Conservation (phyloP, 768 basidiomycete species). For the Hygrophorus pudorinus region DNA sequence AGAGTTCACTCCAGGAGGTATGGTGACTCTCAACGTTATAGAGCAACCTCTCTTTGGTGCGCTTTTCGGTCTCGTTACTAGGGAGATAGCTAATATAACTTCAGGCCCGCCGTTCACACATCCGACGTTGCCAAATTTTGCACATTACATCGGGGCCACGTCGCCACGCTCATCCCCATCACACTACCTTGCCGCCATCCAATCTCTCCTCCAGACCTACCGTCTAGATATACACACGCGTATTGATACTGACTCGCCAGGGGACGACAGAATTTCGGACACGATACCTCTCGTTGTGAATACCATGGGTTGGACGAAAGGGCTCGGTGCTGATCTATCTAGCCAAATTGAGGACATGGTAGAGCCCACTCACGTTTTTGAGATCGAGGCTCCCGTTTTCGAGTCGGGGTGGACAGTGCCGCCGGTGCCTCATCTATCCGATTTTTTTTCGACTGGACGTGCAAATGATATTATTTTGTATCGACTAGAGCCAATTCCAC, state of each 20-base stretch:
- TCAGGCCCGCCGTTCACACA: conserved; percentile 87
- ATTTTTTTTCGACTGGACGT: background rate
- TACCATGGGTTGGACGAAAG: conserved; percentile 96
- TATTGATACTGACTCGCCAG: conserved; percentile 12
- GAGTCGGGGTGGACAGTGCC: conserved; percentile 9
- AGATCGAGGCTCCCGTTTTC: conserved; percentile 26
- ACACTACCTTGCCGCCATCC: conserved; percentile 62
- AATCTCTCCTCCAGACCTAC: conserved; percentile 57
- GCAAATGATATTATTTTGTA: conserved; percentile 22
- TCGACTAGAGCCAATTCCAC: conserved; percentile 34
- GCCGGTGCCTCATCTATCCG: background rate
- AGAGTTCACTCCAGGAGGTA: conserved; percentile 82
- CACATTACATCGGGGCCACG: conserved; percentile 76
- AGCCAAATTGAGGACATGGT: conserved; percentile 57
- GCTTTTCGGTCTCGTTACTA: conserved; percentile 1
- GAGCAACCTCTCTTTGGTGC: conserved; percentile 63
- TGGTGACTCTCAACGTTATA: conserved; percentile 72
- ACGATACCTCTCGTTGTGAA: conserved; percentile 82
- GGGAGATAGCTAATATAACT: background rate
- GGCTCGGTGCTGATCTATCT: conserved; percentile 77
- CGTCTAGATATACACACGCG: conserved; percentile 50
- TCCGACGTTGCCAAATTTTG: conserved; percentile 52
- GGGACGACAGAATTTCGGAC: conserved; percentile 36
- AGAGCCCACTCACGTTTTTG: conserved; percentile 51
- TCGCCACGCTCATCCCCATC: conserved; percentile 72